Conservation (phyloP, 1,284 basidiomycete genomes). For the Flammula alnicola region DNA sequence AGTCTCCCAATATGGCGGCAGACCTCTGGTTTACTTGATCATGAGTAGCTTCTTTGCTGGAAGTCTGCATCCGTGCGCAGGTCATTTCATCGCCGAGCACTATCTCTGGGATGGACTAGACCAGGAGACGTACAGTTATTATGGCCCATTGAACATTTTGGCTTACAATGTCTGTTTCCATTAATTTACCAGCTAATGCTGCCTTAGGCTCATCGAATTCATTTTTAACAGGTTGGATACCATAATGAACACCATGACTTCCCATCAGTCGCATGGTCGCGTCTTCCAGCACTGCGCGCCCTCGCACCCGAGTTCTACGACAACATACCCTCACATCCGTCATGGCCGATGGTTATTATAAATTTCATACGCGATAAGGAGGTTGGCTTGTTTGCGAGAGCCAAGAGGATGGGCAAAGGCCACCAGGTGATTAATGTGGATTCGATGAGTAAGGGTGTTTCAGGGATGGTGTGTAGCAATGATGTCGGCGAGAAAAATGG, state of each 20-base stretch:
- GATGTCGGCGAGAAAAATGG: background rate
- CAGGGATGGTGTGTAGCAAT: background rate
- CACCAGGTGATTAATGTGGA: background rate
- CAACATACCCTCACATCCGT: slow-evolving; percentile 82
- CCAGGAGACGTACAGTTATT: slow-evolving; percentile 98
- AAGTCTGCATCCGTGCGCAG: slow-evolving; percentile 92
- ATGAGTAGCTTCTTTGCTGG: slow-evolving; percentile 94
- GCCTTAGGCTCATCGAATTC: background rate
- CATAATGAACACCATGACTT: slow-evolving; percentile 99
- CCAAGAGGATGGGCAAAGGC: slow-evolving; percentile 45
- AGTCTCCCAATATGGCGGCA: slow-evolving; percentile 60
- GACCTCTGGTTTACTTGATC: slow-evolving; percentile 84
- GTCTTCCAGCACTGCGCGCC: slow-evolving; percentile 81
- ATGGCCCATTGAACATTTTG: slow-evolving; percentile 88
- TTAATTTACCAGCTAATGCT: background rate
- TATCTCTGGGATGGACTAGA: slow-evolving; percentile 89
- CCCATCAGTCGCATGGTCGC: slow-evolving; percentile 94
- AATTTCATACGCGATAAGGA: slow-evolving; percentile 92
- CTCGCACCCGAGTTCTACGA: slow-evolving; percentile 96
- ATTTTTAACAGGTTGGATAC: slow-evolving; percentile 82
- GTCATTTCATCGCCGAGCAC: slow-evolving; percentile 98
- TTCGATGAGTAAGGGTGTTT: slow-evolving; percentile 3
- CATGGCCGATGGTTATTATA: slow-evolving; percentile 94
- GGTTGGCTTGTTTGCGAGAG: slow-evolving; percentile 75
- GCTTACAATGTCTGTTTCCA: slow-evolving; percentile 85